Evolutionary conservation across 768 basidiomycete species (phyloP), one percentile per base, ranked within the genome.

Genomic region (Amyloporia xantha): DNA sequence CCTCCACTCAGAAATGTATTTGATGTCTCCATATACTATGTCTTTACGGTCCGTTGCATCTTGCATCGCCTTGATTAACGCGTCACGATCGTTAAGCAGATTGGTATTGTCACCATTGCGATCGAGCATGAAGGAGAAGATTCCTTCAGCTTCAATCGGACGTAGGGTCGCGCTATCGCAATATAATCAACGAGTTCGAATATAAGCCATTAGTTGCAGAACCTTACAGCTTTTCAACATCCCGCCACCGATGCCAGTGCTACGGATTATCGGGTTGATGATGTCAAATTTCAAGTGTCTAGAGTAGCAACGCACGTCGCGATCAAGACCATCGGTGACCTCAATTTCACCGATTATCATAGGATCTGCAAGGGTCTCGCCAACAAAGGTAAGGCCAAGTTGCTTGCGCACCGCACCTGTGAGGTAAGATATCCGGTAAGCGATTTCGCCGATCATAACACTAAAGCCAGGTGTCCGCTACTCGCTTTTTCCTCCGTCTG

Each of bases 401-500:
- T 59, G 55, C 48, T 70, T 72, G 23, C 76, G 62, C 6, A 66
- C 65, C 2, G 63, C 35, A 9, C 72, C 66, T 71, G 25, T 28
- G 58, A 9, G 24, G 13, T 19, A 11, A 17, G 0, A 44, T 5
- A 4, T n/a, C 19, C 27, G n/a, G 12, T 11, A 11, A n/a, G n/a
- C n/a, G n/a, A n/a, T n/a, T n/a, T n/a, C n/a, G n/a, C n/a, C n/a
- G n/a, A n/a, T n/a, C n/a, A n/a, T n/a, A 62, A 63, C 62, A 49
- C 54, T 57, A 0, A 68, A 73, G n/a, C 72, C 71, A 49, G 75
- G 76, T 0, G 66, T 59, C 2, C n/a, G n/a, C n/a, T n/a, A n/a
- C n/a, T n/a, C n/a, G n/a, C n/a, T n/a, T n/a, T n/a, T n/a, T n/a
- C 73, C n/a, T n/a, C n/a, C n/a, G n/a, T n/a, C n/a, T n/a, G n/a